Percentiles rank a stretch among this genome's conserved stretches.
These are phyloP conservation scores for Coelastrella sp. DNA, from an alignment of 139 green algal species.

Conservation along the genomic window DNA sequence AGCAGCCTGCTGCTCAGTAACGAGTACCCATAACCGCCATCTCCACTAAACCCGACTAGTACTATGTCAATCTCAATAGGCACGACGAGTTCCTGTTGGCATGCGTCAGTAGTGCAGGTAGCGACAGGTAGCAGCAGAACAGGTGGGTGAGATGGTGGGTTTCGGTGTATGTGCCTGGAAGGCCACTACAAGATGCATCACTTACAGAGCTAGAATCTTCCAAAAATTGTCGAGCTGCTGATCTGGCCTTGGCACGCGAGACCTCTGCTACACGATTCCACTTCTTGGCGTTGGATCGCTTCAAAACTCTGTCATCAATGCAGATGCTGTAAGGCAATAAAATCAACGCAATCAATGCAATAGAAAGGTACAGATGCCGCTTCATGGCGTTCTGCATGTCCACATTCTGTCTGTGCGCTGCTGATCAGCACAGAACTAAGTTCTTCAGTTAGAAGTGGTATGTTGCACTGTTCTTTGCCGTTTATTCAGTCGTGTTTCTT, in stretches of 20 bases:
- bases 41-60: conserved; percentile 60
- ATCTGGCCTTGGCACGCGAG: conserved; percentile 18
- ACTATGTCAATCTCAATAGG: conserved; percentile 61
- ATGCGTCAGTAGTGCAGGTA: neutral
- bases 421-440: too few species aligned
- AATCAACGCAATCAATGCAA: neutral
- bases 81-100: conserved; percentile 39
- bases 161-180: too few species aligned
- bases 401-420: too few species aligned
- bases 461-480: too few species aligned
- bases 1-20: conserved; percentile 43
- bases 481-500: too few species aligned
- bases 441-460: too few species aligned
- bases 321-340: neutral
- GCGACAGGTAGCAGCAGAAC: conserved; percentile 3
- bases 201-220: conserved; percentile 27
- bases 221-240: conserved; percentile 25
- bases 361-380: neutral
- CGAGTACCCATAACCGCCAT: conserved; percentile 57
- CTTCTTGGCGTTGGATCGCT: conserved; percentile 32
- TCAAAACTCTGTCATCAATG: conserved; percentile 7
- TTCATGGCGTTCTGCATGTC: neutral
- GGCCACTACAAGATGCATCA: too few species aligned
- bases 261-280: conserved; percentile 32
- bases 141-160: neutral